phyloP scores from a whole-genome alignment of 306 rosid genomes.

The Dalbergia cultrata region DNA sequence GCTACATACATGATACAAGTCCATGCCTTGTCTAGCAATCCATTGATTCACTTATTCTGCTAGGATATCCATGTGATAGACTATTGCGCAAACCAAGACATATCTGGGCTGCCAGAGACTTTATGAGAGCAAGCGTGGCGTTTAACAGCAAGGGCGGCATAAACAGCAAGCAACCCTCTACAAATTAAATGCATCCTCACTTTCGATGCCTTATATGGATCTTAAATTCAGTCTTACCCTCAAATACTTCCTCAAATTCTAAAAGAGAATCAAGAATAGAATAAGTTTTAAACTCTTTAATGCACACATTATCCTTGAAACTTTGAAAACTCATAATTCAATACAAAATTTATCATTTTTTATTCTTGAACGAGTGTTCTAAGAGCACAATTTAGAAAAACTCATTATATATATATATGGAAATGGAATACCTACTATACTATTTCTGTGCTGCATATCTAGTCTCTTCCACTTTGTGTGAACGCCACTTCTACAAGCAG shows the following conservation, averaged over 20 bases:
- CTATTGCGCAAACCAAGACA: constrained; percentile 69
- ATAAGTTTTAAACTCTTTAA: too few relatives aligned
- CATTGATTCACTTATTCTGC: neutral
- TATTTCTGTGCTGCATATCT: neutral
- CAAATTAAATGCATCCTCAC: constrained; percentile 44
- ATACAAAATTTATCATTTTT: too few relatives aligned
- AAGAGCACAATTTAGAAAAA: too few relatives aligned
- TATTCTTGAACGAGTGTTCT: too few relatives aligned
- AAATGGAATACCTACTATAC: neutral
- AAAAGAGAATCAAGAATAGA: too few relatives aligned
- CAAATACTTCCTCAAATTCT: neutral
- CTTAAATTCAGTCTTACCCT: neutral
- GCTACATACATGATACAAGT: too few relatives aligned
- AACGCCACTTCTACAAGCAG: constrained; percentile 13
- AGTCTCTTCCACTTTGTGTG: neutral
- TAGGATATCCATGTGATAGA: constrained; percentile 32
- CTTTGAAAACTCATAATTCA: too few relatives aligned
- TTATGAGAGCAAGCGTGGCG: constrained; percentile 49
- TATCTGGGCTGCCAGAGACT: constrained; percentile 43
- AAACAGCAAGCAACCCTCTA: neutral
- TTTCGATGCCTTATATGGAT: constrained; percentile 37
- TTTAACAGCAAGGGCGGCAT: constrained; percentile 7
- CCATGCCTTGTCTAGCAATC: neutral
- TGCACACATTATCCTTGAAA: too few relatives aligned
- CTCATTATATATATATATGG: neutral